Evolutionary conservation across 495 filamentous ascomycete species (phyloP).

Genomic region (Penicillium simplicissimum): DNA sequence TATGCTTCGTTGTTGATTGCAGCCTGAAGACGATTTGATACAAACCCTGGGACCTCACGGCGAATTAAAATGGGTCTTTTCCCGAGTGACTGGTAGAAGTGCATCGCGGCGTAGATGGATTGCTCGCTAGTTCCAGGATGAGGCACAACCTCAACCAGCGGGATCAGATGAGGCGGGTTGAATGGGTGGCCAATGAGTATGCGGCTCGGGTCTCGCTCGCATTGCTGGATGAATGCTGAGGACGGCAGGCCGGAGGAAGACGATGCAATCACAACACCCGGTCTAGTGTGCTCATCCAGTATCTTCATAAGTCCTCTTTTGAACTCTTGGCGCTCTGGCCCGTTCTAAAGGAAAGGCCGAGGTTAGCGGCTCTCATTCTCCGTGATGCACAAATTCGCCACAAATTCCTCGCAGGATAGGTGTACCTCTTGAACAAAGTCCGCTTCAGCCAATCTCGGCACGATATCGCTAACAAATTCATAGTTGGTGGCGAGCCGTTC

Average conservation of each 20-base stretch:
- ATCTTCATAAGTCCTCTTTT: constrained; percentile 25
- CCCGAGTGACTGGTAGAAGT: constrained; percentile 44
- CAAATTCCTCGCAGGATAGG: too few species aligned
- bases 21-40: constrained; percentile 39
- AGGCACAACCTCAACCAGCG: constrained; percentile 55
- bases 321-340: constrained; percentile 22
- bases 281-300: constrained; percentile 18
- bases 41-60: constrained; percentile 47
- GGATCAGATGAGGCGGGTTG: constrained; percentile 60
- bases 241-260: constrained; percentile 29
- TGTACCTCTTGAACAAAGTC: too few species aligned
- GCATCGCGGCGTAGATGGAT: constrained; percentile 21
- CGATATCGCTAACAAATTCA: too few species aligned
- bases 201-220: constrained; percentile 31
- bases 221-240: constrained; percentile 23
- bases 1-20: constrained; percentile 37
- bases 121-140: constrained; percentile 16
- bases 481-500: too few species aligned
- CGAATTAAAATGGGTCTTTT: constrained; percentile 47
- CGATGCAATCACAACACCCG: constrained; percentile 19
- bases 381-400: too few species aligned
- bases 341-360: constrained; percentile 9
- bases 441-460: too few species aligned
- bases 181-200: constrained; percentile 57
- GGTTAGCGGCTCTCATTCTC: too few species aligned